These are phyloP conservation scores for Limonium bicolor DNA, from an alignment of 148 eudicot species.

Conservation along the genomic window DNA sequence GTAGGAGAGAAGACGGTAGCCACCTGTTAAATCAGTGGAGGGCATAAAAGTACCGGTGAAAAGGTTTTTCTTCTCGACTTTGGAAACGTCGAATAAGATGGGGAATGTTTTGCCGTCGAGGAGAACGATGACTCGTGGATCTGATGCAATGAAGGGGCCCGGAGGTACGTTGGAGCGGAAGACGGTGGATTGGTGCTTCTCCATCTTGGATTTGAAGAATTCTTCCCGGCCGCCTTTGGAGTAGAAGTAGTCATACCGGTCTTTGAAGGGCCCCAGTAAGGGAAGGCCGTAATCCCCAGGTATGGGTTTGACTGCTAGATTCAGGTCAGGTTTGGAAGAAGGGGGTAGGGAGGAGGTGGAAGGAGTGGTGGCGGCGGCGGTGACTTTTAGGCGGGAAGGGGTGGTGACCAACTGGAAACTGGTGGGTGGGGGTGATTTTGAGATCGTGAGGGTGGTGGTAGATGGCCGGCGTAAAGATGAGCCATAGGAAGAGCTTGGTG, in stretches of 20 bases:
- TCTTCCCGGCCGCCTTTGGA: slow-evolving; percentile 78
- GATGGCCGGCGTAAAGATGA: no score
- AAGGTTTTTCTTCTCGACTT: slow-evolving; percentile 64
- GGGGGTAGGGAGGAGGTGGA: slow-evolving; percentile 6
- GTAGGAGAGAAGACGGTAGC: slow-evolving; percentile 59
- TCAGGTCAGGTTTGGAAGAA: neutral
- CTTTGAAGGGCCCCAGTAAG: slow-evolving; percentile 43
- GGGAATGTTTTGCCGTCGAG: slow-evolving; percentile 72
- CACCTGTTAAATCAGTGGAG: slow-evolving; percentile 74
- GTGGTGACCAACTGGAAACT: neutral
- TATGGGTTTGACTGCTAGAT: slow-evolving; percentile 31
- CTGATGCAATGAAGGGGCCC: slow-evolving; percentile 41
- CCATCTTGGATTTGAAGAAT: slow-evolving; percentile 57
- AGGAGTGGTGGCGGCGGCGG: slow-evolving; percentile 8
- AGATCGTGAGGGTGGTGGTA: no score
- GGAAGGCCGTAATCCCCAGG: slow-evolving; percentile 81
- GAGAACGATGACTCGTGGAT: slow-evolving; percentile 61
- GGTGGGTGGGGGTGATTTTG: neutral
- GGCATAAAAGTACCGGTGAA: slow-evolving; percentile 88
- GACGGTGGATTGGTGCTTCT: slow-evolving; percentile 66
- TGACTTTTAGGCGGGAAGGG: slow-evolving; percentile 8
- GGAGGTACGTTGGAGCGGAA: slow-evolving; percentile 87
- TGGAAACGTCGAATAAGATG: slow-evolving; percentile 45
- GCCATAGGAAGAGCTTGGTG: no score
- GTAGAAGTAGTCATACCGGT: slow-evolving; percentile 68